These are phyloP conservation scores for Acanthamoeba rhysodes DNA, from an alignment of 208 protist species.

Conservation along the genomic window DNA sequence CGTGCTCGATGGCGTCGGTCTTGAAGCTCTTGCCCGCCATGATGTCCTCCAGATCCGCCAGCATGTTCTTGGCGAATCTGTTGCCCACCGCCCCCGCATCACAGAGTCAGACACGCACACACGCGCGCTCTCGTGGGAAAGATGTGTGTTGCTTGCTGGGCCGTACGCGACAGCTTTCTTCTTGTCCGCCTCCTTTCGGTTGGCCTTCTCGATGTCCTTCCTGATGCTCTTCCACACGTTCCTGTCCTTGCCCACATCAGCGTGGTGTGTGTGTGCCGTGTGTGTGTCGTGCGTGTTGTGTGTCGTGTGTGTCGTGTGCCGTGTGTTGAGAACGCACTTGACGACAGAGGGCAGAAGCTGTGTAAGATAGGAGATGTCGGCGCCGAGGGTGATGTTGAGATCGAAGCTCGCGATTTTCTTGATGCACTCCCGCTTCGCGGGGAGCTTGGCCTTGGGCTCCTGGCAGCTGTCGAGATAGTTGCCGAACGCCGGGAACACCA, in stretches of 20 bases:
- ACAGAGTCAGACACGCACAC: background rate
- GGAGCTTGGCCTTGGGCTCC: constrained; percentile 30
- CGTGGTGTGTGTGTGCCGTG: background rate
- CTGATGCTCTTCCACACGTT: constrained; percentile 37
- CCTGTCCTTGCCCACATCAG: background rate
- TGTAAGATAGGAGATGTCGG: constrained; percentile 10
- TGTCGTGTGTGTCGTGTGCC: background rate
- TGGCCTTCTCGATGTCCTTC: constrained; percentile 24
- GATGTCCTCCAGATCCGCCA: constrained; percentile 16
- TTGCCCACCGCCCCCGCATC: background rate
- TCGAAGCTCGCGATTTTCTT: constrained; percentile 49
- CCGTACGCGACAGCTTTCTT: constrained; percentile 23
- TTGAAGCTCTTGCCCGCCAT: constrained; percentile 42
- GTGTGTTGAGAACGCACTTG: background rate
- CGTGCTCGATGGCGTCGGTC: constrained; percentile 9
- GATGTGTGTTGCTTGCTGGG: no score
- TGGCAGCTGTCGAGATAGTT: constrained; percentile 22
- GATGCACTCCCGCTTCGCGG: constrained; percentile 34
- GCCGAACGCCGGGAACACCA: constrained; percentile 42
- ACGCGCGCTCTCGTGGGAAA: no score
- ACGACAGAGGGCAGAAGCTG: background rate
- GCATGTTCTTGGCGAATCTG: constrained; percentile 64
- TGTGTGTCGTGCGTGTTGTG: background rate
- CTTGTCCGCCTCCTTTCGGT: background rate
- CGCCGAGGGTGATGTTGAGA: background rate